Base-by-base conservation (phyloP, 495 filamentous ascomycete genomes). In the Lophiostoma macrostomum region DNA sequence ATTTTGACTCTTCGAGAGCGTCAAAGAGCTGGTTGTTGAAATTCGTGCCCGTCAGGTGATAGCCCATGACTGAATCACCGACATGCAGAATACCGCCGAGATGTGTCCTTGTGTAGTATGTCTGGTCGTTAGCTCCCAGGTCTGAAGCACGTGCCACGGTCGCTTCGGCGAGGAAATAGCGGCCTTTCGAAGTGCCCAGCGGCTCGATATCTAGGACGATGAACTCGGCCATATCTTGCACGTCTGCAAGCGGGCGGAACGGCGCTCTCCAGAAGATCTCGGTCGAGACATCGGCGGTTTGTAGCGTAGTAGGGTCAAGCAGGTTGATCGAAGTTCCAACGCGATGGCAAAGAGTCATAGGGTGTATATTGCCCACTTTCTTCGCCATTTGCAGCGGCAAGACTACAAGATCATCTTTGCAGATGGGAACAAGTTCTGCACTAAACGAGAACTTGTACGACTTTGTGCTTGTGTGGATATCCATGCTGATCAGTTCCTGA, bases 321-420 rank as follows among this genome's bases (percentile, higher is more conserved):
- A 99, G 75, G 65, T 94, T 93, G 66, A 97, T 74, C 0, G 88
- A 78, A 16, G 88, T 96, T 42, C 94, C 91, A 42, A 99, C 78
- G n/a, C 87, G 78, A 68, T 87, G 80, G 72, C 94, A 97, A 29
- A 99, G 75, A 0, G 81, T 76, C 20, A 96, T 69, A 14, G 90
- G 90, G 11, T 79, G 75, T 57, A 96, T 96, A 66, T 95, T 95
- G 49, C 93, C 93, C 19, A 90, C 72, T 22, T 81, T 76, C 57
- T 85, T 86, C 2, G 93, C 94, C 18, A 97, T 74, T 54, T 90
- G 91, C 36, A 94, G 75, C 0, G 93, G 93, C n/a, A 98, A 70
- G 3, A 88, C 90, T 5, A 96, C 87, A 7, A 99, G 73, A 64
- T 99, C 94, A 56, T 99, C 94, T 70, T 95, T 95, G 75, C 94